A percentile compares a stretch with the other conserved stretches of the same genome.
These are phyloP conservation scores for Xanthoconium stramineum DNA, from an alignment of 768 basidiomycete species.

Conservation along the genomic window DNA sequence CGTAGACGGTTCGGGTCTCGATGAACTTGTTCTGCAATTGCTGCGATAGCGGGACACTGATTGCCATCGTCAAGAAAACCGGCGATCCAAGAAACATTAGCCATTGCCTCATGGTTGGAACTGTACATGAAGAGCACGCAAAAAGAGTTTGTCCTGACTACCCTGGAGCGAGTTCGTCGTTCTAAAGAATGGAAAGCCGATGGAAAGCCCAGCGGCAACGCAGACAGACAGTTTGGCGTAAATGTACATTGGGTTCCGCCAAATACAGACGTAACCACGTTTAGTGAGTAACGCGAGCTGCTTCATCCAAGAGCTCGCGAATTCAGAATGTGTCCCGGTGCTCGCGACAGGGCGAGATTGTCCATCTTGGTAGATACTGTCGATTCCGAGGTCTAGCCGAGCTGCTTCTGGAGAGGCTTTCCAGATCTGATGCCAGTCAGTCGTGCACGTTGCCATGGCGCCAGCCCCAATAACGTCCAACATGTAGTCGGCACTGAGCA, in stretches of 20 bases:
- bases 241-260: conserved; percentile 40
- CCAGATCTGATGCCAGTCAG: conserved; percentile 49
- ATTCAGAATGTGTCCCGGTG: conserved; percentile 28
- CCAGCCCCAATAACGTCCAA: conserved; percentile 58
- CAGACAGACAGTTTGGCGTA: conserved; percentile 39
- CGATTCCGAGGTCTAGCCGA: conserved; percentile 39
- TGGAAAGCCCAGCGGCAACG: conserved; percentile 31
- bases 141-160: conserved; percentile 43
- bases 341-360: conserved; percentile 19
- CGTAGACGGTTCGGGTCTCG: not conserved
- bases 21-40: not conserved
- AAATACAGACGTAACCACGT: conserved; percentile 28
- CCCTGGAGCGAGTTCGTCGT: conserved; percentile 37
- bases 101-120: not conserved
- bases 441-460: conserved; percentile 39
- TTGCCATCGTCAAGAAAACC: not conserved
- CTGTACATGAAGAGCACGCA: conserved; percentile 7
- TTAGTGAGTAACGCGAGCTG: conserved; percentile 27
- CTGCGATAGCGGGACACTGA: not conserved
- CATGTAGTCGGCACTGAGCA: conserved; percentile 42
- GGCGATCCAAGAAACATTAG: not conserved
- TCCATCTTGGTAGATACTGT: conserved; percentile 40
- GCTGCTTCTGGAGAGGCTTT: conserved; percentile 31
- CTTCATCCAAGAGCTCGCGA: conserved; percentile 38
- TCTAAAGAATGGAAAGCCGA: conserved; percentile 44